Base-by-base conservation (phyloP, 345 rosid genomes). In the Euphorbia pulcherrima region DNA sequence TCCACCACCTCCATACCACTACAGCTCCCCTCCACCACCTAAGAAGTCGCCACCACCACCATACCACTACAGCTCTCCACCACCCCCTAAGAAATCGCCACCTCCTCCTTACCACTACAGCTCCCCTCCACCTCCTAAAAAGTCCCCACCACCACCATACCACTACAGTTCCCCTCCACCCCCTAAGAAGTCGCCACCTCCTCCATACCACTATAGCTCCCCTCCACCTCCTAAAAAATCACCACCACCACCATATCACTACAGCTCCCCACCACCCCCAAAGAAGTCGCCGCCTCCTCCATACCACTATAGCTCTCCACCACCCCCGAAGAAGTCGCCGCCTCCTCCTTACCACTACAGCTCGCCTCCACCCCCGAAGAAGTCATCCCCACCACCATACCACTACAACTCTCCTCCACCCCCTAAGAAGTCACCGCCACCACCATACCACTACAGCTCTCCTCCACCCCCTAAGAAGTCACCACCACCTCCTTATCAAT, bases 181-280 rank as follows among this genome's bases (percentile, higher is more conserved):
- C 0, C 69, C 60, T 0, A 7, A 12, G 10, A 11, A 60, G 2
- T 55, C 64, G 1, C 59, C 69, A 0, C 59, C 69, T 0, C 60
- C 60, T 0, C 79, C 72, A 1, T 62, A 50, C 6, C n/a, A 68
- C 6, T 73, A 65, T 11, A 2, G 70, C 0, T 70, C 80, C 5
- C 82, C 82, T 0, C 76, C 73, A 0, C 70, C 80, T 0, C 78
- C 80, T 0, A 16, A 48, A 17, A 13, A 29, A 0, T 67, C 51
- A 1, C 60, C 69, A 0, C 81, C 68, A 0, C 75, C 75, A 0
- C 74, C 72, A 0, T 74, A 76, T 12, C 29, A 57, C 13, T 76
- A 80, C 6, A 5, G 58, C 0, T 72, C 79, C 0, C 63, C 64
- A 0, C 64, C 64, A 2, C 74, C 64, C 0, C 63, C 47, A 0